A percentile compares a stretch with the other conserved stretches of the same genome.
Evolutionary conservation across 768 basidiomycete genomes (phyloP).

Genomic region (Lentinula boryana): DNA sequence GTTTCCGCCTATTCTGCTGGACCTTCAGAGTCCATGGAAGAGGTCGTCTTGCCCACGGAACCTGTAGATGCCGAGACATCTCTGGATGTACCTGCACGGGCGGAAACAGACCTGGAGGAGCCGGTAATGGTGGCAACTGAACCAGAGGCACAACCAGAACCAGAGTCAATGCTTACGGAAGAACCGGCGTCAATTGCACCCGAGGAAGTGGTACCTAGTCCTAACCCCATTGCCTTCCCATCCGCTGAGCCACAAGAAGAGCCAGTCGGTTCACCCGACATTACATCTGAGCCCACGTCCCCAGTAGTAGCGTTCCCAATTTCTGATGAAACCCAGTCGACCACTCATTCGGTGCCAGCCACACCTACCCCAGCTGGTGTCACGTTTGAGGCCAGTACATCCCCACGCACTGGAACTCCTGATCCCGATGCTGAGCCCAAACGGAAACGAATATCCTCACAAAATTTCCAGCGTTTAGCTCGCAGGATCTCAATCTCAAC

Average conservation of each 20-base stretch:
- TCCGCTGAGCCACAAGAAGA: slow-evolving; percentile 19
- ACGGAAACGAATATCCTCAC: slow-evolving; percentile 75
- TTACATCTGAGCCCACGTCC: slow-evolving; percentile 10
- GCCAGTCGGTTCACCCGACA: slow-evolving; percentile 9
- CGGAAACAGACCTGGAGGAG: not conserved
- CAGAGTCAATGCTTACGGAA: slow-evolving; percentile 13
- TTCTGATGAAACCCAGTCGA: slow-evolving; percentile 20
- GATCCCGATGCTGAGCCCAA: slow-evolving; percentile 72
- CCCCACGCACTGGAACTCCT: slow-evolving; percentile 66
- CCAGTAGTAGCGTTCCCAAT: slow-evolving; percentile 27
- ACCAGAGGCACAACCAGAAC: not conserved
- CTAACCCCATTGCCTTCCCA: slow-evolving; percentile 12
- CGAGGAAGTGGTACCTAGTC: slow-evolving; percentile 11
- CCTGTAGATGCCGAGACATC: slow-evolving; percentile 2
- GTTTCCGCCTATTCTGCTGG: slow-evolving; percentile 42
- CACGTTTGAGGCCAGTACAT: slow-evolving; percentile 62
- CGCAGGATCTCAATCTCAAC: slow-evolving; percentile 65
- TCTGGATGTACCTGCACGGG: not conserved
- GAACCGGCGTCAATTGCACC: slow-evolving; percentile 19
- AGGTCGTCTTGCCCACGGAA: slow-evolving; percentile 1
- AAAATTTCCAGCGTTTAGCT: slow-evolving; percentile 81
- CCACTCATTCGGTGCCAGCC: slow-evolving; percentile 14
- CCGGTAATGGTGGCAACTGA: slow-evolving; percentile 6
- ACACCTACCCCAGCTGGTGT: slow-evolving; percentile 34
- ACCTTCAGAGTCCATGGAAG: slow-evolving; percentile 14